Base-by-base conservation (phyloP, 192 early-diverging fungal genomes). In the Backusella parvicylindrica region DNA sequence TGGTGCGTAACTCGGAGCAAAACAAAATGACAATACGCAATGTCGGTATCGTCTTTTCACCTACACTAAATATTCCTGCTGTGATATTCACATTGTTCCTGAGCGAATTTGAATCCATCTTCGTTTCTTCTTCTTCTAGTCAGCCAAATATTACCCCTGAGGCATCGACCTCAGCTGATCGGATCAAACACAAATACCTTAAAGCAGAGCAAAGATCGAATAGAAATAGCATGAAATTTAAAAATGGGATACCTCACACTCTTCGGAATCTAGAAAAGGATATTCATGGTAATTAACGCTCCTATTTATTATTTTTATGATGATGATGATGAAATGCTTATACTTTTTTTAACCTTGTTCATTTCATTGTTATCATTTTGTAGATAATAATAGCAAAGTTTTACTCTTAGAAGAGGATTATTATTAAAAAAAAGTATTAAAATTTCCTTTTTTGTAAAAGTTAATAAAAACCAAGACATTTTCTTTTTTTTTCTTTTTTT, bases 1-100 rank as follows among this genome's bases (percentile, higher is more conserved):
- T 99, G 68, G 97, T 98, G 15, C 92, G 93, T 71, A 87, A 91
- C 64, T 84, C 91, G 6, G 91, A 89, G 18, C 82, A 89, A 18
- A 99, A 99, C 87, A 94, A 93, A 81, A 99, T 99, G 98, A 99
- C 91, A 3, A 85, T 96, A 53, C 91, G 93, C 21, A 98, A 98
- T 86, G 89, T 99, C 40, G 94, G 94, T 32, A 99, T 98, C 69
- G 96, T 99, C n/a, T 98, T 99, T 77, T 92, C 95, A 30, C 95
- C 96, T 12, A 98, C 97, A 11, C 83, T 99, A 6, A 92, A 94
- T 40, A 95, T 99, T 70, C 96, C 97, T 2, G 93, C 93, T 6
- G 91, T 92, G 8, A 89, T 99, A 18, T 97, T 98, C 70, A 93
- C 88, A 68, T 79, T 99, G 72, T 84, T 99, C 79, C 87, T 98